phyloP scores from a whole-genome alignment of 1,284 basidiomycete species.

The Puccinia hordei region DNA sequence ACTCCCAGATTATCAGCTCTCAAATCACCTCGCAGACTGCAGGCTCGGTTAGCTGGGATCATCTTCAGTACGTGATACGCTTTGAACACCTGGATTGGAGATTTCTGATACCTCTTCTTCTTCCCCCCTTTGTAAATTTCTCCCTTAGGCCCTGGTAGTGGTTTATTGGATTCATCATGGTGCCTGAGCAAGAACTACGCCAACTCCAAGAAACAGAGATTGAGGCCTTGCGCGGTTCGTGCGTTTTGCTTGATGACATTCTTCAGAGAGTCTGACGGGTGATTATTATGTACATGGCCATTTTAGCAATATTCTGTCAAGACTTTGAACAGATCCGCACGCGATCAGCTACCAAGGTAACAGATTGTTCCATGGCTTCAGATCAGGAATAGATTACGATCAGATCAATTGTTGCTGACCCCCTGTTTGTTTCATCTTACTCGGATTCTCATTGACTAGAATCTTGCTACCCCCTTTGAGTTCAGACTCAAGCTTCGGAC shows the following conservation, averaged over 20 bases:
- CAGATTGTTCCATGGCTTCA: neutral
- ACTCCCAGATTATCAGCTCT: too few relatives aligned
- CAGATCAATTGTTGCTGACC: neutral
- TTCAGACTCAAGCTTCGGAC: constrained; percentile 37
- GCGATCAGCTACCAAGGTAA: constrained; percentile 40
- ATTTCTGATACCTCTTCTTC: neutral
- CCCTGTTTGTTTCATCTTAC: neutral
- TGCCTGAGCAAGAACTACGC: constrained; percentile 30
- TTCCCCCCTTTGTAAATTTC: neutral
- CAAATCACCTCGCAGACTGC: too few relatives aligned
- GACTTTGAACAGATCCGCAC: constrained; percentile 48
- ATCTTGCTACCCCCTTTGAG: constrained; percentile 42
- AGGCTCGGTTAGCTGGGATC: too few relatives aligned
- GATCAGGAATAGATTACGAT: neutral
- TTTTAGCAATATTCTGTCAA: constrained; percentile 40
- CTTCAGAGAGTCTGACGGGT: neutral
- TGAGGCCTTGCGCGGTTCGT: constrained; percentile 42
- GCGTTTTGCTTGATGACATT: neutral
- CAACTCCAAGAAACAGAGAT: constrained; percentile 45
- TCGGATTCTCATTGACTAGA: neutral
- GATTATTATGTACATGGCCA: neutral
- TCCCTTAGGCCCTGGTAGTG: too few relatives aligned
- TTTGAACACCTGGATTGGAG: too few relatives aligned
- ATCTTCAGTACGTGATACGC: too few relatives aligned
- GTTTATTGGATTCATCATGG: constrained; percentile 35